Conservation (phyloP, 441 rosid species). For the Lepidium campestre region DNA sequence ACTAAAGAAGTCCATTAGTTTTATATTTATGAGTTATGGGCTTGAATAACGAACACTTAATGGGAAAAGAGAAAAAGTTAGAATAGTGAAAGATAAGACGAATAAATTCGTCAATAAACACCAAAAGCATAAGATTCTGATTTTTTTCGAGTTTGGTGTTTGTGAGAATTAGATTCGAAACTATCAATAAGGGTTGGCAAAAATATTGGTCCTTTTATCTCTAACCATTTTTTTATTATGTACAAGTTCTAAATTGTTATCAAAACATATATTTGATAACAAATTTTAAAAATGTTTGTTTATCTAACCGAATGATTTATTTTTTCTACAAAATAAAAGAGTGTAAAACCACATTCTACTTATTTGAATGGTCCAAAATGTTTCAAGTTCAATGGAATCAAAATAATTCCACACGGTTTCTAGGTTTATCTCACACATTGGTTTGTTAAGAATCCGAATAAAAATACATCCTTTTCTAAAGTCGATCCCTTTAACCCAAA, state of each 20-base stretch:
- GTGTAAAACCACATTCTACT: neutral
- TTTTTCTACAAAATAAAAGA: neutral
- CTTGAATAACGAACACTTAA: neutral
- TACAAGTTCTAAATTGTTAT: neutral
- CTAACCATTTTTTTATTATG: neutral
- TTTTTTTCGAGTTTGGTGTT: constrained; percentile 9
- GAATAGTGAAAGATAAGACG: constrained; percentile 12
- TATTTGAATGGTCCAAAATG: neutral
- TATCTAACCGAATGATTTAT: too few species aligned
- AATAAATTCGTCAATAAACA: constrained; percentile 18
- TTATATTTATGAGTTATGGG: neutral
- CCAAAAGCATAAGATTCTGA: constrained; percentile 21
- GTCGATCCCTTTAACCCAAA: constrained; percentile 3
- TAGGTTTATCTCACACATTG: constrained; percentile 3
- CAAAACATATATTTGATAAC: too few species aligned
- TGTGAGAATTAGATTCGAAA: constrained; percentile 21
- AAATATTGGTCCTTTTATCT: neutral
- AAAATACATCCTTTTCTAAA: constrained; percentile 6
- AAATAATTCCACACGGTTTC: constrained; percentile 16
- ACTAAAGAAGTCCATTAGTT: neutral
- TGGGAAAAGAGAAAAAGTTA: neutral
- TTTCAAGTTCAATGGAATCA: neutral
- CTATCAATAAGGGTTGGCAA: constrained; percentile 16
- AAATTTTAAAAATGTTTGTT: too few species aligned
- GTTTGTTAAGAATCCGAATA: constrained; percentile 23